Evolutionary conservation across 345 rosid species (phyloP).

Genomic region (Eucalyptus paniculata): DNA sequence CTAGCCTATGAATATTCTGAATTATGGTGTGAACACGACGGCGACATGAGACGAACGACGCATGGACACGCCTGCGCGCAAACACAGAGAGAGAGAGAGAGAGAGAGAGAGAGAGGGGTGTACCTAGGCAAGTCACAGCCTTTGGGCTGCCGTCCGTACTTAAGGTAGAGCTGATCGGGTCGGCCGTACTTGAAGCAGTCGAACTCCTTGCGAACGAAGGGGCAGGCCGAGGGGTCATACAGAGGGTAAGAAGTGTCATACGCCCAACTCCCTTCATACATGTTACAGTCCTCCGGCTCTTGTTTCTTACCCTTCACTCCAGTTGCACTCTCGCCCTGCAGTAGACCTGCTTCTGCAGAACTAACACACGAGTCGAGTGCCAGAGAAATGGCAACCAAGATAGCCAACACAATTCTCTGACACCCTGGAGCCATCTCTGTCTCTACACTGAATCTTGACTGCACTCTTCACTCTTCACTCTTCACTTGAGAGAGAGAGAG

Average conservation of each 20-base stretch:
- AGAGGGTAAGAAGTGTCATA: conserved; percentile 56
- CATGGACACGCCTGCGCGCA: neutral
- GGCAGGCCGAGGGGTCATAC: conserved; percentile 53
- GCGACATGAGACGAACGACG: neutral
- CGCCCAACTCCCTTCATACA: conserved; percentile 69
- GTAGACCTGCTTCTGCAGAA: neutral
- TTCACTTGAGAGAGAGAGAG: neutral
- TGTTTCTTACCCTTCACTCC: neutral
- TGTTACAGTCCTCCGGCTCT: conserved; percentile 15
- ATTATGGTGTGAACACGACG: neutral
- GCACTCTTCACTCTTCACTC: neutral
- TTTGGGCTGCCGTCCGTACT: conserved; percentile 68
- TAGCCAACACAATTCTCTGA: neutral
- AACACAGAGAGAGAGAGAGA: neutral
- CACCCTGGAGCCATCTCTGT: neutral
- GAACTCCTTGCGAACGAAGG: conserved; percentile 63
- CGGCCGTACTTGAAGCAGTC: conserved; percentile 80
- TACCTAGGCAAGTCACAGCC: conserved; percentile 60
- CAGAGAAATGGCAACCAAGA: neutral
- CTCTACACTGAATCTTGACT: neutral
- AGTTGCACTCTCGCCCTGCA: neutral
- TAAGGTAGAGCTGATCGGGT: conserved; percentile 54
- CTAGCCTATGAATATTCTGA: neutral
- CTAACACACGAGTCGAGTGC: neutral
- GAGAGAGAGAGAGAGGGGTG: no score